Evolutionary conservation across 768 basidiomycete species (phyloP), one percentile per base, ranked within the genome.

Genomic region (Lactarius pseudohatsudake): DNA sequence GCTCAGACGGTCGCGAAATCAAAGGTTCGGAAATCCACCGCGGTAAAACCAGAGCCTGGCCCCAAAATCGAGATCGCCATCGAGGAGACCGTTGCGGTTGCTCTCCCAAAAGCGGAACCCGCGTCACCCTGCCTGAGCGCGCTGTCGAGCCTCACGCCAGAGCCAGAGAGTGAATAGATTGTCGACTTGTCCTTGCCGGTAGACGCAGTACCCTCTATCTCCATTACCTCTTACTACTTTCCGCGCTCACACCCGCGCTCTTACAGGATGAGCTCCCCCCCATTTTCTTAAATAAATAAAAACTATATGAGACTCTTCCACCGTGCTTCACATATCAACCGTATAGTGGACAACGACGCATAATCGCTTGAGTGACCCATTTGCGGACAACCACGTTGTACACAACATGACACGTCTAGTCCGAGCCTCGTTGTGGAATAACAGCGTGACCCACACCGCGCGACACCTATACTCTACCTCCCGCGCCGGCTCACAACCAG

Each of bases 41-140:
- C 55, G 8, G 36, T 58, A 10, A 40, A 68, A 30, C 65, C 56
- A 6, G 55, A 57, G 1, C 59, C 75, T 5, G 77, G 76, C 7
- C 80, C 82, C 1, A 77, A 77, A 66, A 59, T 83, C 13, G 75
- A 80, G 68, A 77, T 84, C 0, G 73, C 72, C 40, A 57, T 82
- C 0, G 82, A 82, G 68, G 71, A 66, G 30, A 64, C 71, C 13
- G 58, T 64, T 4, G 68, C 53, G 10, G 22, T 54, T 13, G 32
- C 61, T 11, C 45, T 59, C 2, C 28, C 60, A 7, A 63, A 69
- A 41, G 36, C 16, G n/a, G 59, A 69, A 32, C 56, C 59, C 22
- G 61, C 55, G 3, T 55, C 61, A 8, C 61, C 64, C 18, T 41
- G 57, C 34, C 50, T 55, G 41, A 67, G 66, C 30, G 58, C 62